Evolutionary conservation across 2,329 filamentous ascomycete genomes (phyloP).

Genomic region (Venturia nashicola): DNA sequence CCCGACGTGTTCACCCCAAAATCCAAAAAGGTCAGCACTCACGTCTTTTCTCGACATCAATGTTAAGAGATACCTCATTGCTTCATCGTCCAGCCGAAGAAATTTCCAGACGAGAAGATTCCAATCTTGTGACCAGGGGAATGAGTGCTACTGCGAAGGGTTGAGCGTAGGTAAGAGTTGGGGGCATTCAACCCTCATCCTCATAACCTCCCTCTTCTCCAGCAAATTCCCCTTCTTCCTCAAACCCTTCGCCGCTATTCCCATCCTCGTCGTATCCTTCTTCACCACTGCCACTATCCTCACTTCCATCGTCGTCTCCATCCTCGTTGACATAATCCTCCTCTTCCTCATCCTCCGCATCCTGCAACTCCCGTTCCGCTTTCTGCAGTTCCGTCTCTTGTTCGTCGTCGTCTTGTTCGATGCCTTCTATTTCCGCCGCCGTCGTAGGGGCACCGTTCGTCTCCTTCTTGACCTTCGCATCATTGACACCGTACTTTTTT

Average conservation of each 20-base stretch:
- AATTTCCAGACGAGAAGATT: too few relatives aligned
- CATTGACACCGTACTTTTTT: slow-evolving; percentile 44
- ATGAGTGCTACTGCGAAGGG: too few relatives aligned
- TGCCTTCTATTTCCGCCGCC: slow-evolving; percentile 12
- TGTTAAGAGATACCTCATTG: too few relatives aligned
- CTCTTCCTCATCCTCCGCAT: slow-evolving; percentile 13
- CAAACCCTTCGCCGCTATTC: background rate
- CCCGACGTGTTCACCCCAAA: too few relatives aligned
- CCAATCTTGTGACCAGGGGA: too few relatives aligned
- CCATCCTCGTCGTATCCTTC: slow-evolving; percentile 1
- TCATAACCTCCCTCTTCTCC: slow-evolving; percentile 8
- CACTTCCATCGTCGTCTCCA: background rate
- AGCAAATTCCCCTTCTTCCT: background rate
- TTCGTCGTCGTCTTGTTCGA: slow-evolving; percentile 26
- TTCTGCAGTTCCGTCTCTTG: slow-evolving; percentile 29
- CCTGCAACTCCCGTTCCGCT: slow-evolving; percentile 24
- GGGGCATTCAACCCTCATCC: background rate
- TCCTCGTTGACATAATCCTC: slow-evolving; percentile 10
- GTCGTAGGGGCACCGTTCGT: slow-evolving; percentile 17
- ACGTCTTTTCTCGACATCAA: too few relatives aligned
- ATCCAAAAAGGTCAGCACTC: too few relatives aligned
- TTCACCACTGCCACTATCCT: background rate
- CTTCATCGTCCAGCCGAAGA: too few relatives aligned
- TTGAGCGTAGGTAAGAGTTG: too few relatives aligned
- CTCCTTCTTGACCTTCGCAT: slow-evolving; percentile 18